Evolutionary conservation across 495 filamentous ascomycete species (phyloP).

Genomic region (Annulohypoxylon maeteangense): DNA sequence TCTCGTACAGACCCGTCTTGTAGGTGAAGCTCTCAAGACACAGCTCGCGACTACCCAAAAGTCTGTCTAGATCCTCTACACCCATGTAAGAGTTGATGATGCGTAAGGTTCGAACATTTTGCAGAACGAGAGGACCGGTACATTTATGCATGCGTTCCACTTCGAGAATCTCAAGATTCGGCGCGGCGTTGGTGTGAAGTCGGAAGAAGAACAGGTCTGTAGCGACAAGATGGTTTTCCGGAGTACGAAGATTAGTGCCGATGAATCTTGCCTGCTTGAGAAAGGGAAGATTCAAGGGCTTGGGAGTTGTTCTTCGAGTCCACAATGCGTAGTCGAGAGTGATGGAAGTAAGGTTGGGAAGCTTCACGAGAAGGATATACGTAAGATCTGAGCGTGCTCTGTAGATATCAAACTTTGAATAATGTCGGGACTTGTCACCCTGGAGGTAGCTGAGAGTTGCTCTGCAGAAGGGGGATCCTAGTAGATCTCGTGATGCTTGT

Average conservation of each 20-base stretch:
- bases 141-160: not conserved
- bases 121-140: not conserved
- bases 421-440: no score
- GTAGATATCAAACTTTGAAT: not conserved
- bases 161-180: not conserved
- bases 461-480: no score
- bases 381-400: not conserved
- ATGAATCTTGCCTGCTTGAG: not conserved
- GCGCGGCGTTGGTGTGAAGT: not conserved
- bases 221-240: no score
- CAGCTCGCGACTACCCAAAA: not conserved
- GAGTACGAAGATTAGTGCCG: no score
- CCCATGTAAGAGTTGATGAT: not conserved
- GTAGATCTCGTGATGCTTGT: not conserved
- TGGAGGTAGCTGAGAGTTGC: no score
- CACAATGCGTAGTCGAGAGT: not conserved
- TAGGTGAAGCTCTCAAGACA: not conserved
- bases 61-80: not conserved
- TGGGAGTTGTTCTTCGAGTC: no score
- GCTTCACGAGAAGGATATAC: not conserved
- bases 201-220: no score
- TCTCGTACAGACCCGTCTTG: not conserved
- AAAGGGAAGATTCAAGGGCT: not conserved
- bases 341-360: not conserved
- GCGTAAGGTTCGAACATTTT: not conserved